A percentile compares a stretch with the other conserved stretches of the same genome.
Evolutionary conservation across 345 rosid genomes (phyloP).

Genomic region (Aquilaria sinensis): DNA sequence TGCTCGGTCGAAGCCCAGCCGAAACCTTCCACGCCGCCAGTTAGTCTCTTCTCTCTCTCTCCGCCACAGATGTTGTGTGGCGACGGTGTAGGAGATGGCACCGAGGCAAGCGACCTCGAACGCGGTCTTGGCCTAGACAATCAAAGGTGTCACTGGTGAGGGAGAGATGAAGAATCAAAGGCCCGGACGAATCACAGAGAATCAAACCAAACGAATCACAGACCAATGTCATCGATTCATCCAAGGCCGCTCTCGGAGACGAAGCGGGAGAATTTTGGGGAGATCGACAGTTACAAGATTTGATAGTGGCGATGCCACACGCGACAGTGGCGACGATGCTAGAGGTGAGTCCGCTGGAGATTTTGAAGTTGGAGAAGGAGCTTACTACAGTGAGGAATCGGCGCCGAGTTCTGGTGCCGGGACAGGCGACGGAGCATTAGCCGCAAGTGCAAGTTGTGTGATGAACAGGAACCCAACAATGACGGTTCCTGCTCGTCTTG

Average conservation of each 20-base stretch:
- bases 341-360: constrained; percentile 27
- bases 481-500: background rate
- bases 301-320: background rate
- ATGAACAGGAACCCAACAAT: constrained; percentile 7
- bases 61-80: too few species aligned
- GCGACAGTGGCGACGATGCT: constrained; percentile 17
- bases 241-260: constrained; percentile 14
- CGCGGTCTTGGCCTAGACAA: too few species aligned
- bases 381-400: constrained; percentile 7
- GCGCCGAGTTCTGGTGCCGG: constrained; percentile 21
- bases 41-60: too few species aligned
- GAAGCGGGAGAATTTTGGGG: constrained; percentile 27
- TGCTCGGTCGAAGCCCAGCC: too few species aligned
- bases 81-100: too few species aligned
- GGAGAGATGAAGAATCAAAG: too few species aligned
- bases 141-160: too few species aligned
- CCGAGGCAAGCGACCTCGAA: too few species aligned
- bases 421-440: constrained; percentile 12
- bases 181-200: too few species aligned
- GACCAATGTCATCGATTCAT: too few species aligned
- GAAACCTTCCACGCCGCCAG: too few species aligned
- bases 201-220: too few species aligned
- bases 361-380: constrained; percentile 8
- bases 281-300: constrained; percentile 7
- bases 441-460: constrained; percentile 12